Evolutionary conservation across 2,329 filamentous ascomycete species (phyloP).

Genomic region (Cordyceps militaris): DNA sequence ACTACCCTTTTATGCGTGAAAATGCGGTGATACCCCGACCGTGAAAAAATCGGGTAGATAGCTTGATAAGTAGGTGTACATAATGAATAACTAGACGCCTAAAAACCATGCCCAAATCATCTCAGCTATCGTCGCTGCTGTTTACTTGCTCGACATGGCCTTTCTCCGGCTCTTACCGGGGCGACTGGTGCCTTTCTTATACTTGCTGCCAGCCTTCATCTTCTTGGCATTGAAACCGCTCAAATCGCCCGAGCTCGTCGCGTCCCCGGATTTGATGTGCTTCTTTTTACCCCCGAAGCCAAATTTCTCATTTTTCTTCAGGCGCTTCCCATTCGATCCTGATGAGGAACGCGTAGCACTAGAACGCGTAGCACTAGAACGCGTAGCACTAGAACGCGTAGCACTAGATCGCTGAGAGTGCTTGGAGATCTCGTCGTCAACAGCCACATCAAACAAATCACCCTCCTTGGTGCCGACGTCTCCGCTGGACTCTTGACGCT

Average conservation of each 20-base stretch:
- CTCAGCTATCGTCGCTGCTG: background rate
- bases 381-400: too few relatives aligned
- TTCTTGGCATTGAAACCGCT: slow-evolving; percentile 70
- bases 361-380: too few relatives aligned
- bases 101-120: slow-evolving; percentile 1
- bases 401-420: slow-evolving; percentile 32
- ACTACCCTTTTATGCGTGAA: background rate
- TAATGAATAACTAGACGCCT: background rate
- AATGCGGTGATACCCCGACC: background rate
- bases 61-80: too few relatives aligned
- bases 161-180: slow-evolving; percentile 48
- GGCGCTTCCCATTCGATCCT: slow-evolving; percentile 61
- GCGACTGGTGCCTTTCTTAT: slow-evolving; percentile 31
- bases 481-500: slow-evolving; percentile 67
- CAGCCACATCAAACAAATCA: slow-evolving; percentile 84
- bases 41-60: too few relatives aligned
- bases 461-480: slow-evolving; percentile 65
- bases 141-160: slow-evolving; percentile 30
- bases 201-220: slow-evolving; percentile 60
- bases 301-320: slow-evolving; percentile 92
- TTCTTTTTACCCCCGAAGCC: slow-evolving; percentile 96
- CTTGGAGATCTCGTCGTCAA: slow-evolving; percentile 57
- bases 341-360: slow-evolving; percentile 31
- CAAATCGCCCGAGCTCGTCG: slow-evolving; percentile 72
- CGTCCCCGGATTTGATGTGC: slow-evolving; percentile 84